Percentiles rank a stretch among this genome's conserved stretches.
phyloP scores from a whole-genome alignment of 2,329 filamentous ascomycete genomes.

The Hypoxylon sp. region DNA sequence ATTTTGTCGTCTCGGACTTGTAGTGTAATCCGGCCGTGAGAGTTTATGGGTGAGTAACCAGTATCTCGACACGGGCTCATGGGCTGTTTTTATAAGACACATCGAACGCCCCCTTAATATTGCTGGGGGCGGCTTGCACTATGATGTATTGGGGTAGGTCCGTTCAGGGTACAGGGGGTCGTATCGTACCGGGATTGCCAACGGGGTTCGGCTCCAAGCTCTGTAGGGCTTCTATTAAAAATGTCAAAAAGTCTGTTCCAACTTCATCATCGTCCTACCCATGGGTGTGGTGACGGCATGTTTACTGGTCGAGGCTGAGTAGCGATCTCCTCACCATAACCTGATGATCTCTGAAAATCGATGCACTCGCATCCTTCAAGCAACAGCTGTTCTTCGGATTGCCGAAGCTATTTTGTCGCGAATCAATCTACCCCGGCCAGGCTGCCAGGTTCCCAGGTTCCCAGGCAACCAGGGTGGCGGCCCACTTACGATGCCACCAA shows the following conservation, averaged over 20 bases:
- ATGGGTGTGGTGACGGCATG: background rate
- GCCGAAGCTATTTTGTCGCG: background rate
- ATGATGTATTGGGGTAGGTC: slow-evolving; percentile 30
- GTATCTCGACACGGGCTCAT: slow-evolving; percentile 9
- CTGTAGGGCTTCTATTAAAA: slow-evolving; percentile 14
- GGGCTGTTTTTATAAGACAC: slow-evolving; percentile 27
- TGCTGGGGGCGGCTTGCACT: slow-evolving; percentile 13
- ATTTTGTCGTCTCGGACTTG: slow-evolving; percentile 20
- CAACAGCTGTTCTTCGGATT: background rate
- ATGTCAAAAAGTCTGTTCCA: background rate
- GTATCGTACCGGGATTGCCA: slow-evolving; percentile 19
- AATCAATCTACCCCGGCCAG: slow-evolving; percentile 13
- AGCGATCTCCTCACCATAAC: background rate
- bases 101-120: slow-evolving; percentile 24
- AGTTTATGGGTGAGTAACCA: slow-evolving; percentile 8
- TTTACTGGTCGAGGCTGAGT: background rate
- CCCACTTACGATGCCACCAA: slow-evolving; percentile 19
- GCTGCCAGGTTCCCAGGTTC: background rate
- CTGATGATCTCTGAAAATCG: background rate
- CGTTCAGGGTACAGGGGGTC: slow-evolving; percentile 29
- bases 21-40: background rate
- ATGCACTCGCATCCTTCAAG: background rate
- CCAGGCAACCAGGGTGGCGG: background rate
- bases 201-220: slow-evolving; percentile 16
- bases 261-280: background rate